Base-by-base conservation (phyloP, 805 yeast genomes). In the Candida xiaguanensis region DNA sequence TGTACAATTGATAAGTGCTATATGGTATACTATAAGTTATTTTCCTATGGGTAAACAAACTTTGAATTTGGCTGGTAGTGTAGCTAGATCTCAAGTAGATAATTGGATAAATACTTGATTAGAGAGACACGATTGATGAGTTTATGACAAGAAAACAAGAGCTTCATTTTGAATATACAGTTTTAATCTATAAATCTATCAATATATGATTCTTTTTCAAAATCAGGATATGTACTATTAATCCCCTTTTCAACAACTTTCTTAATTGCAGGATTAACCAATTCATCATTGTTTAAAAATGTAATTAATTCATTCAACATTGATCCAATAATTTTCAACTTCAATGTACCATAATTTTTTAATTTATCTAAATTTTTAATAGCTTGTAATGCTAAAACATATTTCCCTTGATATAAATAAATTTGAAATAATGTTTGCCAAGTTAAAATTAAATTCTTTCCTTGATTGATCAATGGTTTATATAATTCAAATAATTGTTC, bases 1-100 rank as follows among this genome's bases (percentile, higher is more conserved):
- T 7, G 49, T 68, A 8, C 74, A 69, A 46, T 56, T 69, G 41
- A 32, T 66, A 15, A 58, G 66, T 47, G 73, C 68, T 3, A 38
- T 66, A 4, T 68, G 74, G 74, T 69, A 69, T 49, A 65, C 74
- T 2, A 70, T 69, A 17, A 67, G 73, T 44, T 69, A 69, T 51
- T 69, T 69, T 47, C 74, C 74, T n/a, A 52, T 68, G 66, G 74
- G 74, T 7, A 56, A 55, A 17, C 74, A 68, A 44, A 68, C 74
- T 0, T 52, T 69, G 36, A 65, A 59, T 36, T 48, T 69, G 38
- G 74, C 74, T 1, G 56, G 70, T 3, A 54, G 55, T 8, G 74
- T 69, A 20, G 74, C 74, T 12, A 51, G 72, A 38, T 55, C 66
- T 25, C 74, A 68, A 48, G 74, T 67, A 2, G 73, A 63, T 43